Conservation (phyloP, 2,329 filamentous ascomycete genomes). For the Aspergillus ochraceus region DNA sequence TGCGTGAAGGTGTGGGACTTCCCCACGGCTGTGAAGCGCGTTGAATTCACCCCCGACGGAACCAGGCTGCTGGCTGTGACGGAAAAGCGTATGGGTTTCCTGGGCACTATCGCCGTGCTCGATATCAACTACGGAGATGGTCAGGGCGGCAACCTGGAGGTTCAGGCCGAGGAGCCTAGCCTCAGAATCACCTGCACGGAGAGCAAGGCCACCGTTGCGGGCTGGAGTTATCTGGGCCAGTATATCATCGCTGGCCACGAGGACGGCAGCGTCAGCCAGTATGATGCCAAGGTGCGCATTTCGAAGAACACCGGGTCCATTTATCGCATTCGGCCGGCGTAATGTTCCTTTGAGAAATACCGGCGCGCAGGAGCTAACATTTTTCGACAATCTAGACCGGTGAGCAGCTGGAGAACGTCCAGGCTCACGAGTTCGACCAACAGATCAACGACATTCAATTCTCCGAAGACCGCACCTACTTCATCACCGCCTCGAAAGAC, state of each 20-base stretch:
- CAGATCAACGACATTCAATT: constrained; percentile 93
- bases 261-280: constrained; percentile 87
- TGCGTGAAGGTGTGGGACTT: constrained; percentile 98
- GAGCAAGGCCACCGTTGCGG: constrained; percentile 95
- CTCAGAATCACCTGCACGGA: constrained; percentile 90
- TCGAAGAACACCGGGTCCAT: background rate
- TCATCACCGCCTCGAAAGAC: constrained; percentile 97
- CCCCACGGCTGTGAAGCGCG: constrained; percentile 92
- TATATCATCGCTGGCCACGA: constrained; percentile 98
- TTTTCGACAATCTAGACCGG: constrained; percentile 59
- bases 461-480: constrained; percentile 90
- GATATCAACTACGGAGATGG: constrained; percentile 78
- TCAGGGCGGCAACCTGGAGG: constrained; percentile 56
- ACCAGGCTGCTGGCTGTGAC: constrained; percentile 88
- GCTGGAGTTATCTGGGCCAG: constrained; percentile 90
- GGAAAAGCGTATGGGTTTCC: constrained; percentile 96
- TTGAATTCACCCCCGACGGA: constrained; percentile 96
- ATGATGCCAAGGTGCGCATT: constrained; percentile 75
- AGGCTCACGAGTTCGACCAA: constrained; percentile 80
- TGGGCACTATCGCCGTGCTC: constrained; percentile 90
- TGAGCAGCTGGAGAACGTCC: constrained; percentile 76
- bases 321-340: background rate
- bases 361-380: constrained; percentile 14
- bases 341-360: background rate
- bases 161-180: constrained; percentile 79